These are phyloP conservation scores for Boletus subparvulus DNA, from an alignment of 768 basidiomycete species.

Conservation along the genomic window DNA sequence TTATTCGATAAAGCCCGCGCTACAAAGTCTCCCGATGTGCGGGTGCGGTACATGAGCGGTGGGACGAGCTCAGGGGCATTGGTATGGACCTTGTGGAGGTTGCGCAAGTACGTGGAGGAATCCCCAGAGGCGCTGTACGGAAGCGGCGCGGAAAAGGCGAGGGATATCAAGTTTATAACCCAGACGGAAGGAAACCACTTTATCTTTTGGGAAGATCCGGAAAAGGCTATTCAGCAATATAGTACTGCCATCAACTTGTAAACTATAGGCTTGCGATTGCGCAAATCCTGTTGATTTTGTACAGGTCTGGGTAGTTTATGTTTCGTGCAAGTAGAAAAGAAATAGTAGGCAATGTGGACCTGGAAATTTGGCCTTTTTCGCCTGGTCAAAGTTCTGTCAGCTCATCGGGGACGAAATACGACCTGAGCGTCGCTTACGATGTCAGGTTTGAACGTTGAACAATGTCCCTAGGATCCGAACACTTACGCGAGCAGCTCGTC, in stretches of 20 bases:
- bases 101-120: slow-evolving; percentile 8
- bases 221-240: slow-evolving; percentile 22
- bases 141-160: slow-evolving; percentile 16
- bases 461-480: too few species aligned
- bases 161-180: slow-evolving; percentile 15
- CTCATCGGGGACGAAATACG: too few species aligned
- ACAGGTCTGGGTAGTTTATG: neutral
- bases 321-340: neutral
- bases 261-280: neutral
- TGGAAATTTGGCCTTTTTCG: too few species aligned
- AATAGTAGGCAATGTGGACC: too few species aligned
- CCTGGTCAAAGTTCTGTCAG: too few species aligned
- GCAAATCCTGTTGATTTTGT: neutral
- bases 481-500: too few species aligned
- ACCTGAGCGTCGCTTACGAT: too few species aligned
- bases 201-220: slow-evolving; percentile 24
- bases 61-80: slow-evolving; percentile 8
- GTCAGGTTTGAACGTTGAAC: too few species aligned
- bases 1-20: slow-evolving; percentile 17
- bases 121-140: slow-evolving; percentile 11
- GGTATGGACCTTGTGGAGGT: slow-evolving; percentile 13
- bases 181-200: slow-evolving; percentile 27
- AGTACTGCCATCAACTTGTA: slow-evolving; percentile 7
- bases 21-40: slow-evolving; percentile 7
- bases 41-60: slow-evolving; percentile 21